These are phyloP conservation scores for Hericium coralloides DNA, from an alignment of 768 basidiomycete species.

Conservation along the genomic window DNA sequence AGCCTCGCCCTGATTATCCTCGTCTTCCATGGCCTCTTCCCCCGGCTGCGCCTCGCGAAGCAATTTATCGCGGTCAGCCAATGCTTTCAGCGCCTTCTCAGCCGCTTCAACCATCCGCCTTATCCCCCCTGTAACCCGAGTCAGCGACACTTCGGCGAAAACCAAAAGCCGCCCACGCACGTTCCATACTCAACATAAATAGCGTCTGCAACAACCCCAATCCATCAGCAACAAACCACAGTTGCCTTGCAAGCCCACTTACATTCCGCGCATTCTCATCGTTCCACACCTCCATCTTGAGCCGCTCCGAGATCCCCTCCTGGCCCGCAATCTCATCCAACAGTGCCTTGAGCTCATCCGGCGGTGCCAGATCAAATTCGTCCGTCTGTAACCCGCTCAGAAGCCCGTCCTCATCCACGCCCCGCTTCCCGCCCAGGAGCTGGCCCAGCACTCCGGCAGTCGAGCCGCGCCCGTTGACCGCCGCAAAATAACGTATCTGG, in stretches of 20 bases:
- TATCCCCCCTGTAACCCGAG: slow-evolving; percentile 21
- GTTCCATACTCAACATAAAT: slow-evolving; percentile 37
- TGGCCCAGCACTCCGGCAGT: background rate
- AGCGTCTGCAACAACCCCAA: slow-evolving; percentile 24
- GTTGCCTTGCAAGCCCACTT: slow-evolving; percentile 5
- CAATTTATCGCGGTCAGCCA: slow-evolving; percentile 23
- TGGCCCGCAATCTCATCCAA: slow-evolving; percentile 33
- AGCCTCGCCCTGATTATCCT: too few species aligned
- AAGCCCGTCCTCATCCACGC: background rate
- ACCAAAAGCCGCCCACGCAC: slow-evolving; percentile 21
- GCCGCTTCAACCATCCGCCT: slow-evolving; percentile 25
- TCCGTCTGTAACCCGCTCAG: slow-evolving; percentile 1
- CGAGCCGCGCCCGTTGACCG: slow-evolving; percentile 8
- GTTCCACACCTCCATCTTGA: slow-evolving; percentile 33
- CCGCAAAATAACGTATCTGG: slow-evolving; percentile 29
- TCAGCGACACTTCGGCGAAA: background rate
- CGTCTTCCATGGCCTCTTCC: background rate
- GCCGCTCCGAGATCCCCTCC: slow-evolving; percentile 22
- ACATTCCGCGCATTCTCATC: slow-evolving; percentile 37
- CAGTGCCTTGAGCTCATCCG: slow-evolving; percentile 24
- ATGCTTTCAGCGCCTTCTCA: slow-evolving; percentile 23
- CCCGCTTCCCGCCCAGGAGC: slow-evolving; percentile 2
- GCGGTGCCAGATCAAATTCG: slow-evolving; percentile 7
- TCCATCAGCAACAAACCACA: background rate
- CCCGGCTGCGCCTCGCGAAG: background rate